Percentiles rank a stretch among this genome's conserved stretches.
Conservation (phyloP, 2,329 filamentous ascomycete species). For the Aureobasidium namibiae region DNA sequence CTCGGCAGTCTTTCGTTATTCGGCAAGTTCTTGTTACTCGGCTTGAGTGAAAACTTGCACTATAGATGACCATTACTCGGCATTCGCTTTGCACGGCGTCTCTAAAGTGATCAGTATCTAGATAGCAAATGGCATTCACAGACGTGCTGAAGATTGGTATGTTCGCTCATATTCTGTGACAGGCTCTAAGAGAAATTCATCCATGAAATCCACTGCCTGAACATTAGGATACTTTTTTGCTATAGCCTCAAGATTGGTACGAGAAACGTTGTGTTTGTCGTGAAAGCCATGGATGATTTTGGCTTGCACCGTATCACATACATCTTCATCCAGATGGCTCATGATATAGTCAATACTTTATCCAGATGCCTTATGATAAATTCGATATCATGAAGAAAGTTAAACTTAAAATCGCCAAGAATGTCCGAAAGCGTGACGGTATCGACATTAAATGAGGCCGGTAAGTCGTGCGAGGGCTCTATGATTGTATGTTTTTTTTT, state of each 20-base stretch:
- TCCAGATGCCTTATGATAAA: slow-evolving; percentile 55
- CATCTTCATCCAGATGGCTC: slow-evolving; percentile 50
- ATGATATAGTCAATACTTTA: too few species aligned
- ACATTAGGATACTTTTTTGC: slow-evolving; percentile 59
- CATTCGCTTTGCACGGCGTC: too few species aligned
- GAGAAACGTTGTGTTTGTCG: slow-evolving; percentile 57
- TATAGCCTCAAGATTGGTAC: slow-evolving; percentile 51
- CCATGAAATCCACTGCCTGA: too few species aligned
- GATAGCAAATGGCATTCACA: too few species aligned
- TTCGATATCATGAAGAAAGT: slow-evolving; percentile 56
- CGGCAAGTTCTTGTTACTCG: too few species aligned
- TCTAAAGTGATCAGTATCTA: too few species aligned
- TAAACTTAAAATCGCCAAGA: slow-evolving; percentile 65
- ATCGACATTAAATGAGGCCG: slow-evolving; percentile 53
- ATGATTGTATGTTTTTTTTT: background rate
- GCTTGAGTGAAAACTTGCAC: too few species aligned
- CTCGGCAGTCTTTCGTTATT: too few species aligned
- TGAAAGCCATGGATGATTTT: slow-evolving; percentile 58
- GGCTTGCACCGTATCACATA: slow-evolving; percentile 43
- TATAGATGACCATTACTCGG: too few species aligned
- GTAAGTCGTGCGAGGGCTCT: slow-evolving; percentile 53
- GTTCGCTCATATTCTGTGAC: too few species aligned
- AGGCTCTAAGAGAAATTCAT: too few species aligned
- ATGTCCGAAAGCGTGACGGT: slow-evolving; percentile 59
- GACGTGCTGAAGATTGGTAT: too few species aligned